Evolutionary conservation across 2,329 filamentous ascomycete genomes (phyloP), one percentile per base, ranked within the genome.

Genomic region (Parastagonospora avenae): DNA sequence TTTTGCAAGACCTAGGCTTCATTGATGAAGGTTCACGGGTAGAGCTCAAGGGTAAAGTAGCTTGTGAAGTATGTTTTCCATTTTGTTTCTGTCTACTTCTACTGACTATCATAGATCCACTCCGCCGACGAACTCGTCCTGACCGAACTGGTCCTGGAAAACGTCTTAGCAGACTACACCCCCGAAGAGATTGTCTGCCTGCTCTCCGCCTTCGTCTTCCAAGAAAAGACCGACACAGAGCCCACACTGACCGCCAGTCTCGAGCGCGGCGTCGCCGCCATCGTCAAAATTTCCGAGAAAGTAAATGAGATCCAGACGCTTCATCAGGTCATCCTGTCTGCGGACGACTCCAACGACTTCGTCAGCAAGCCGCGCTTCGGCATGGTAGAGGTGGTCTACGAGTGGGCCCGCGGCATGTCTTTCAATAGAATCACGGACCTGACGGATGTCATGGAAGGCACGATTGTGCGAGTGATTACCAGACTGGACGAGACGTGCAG

Each of bases 371-470:
- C 92, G 2, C 84, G 93, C 8, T 99, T 99, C 70, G 94, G 93
- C 1, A 83, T 99, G 48, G 92, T 96, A 71, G 94, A 99, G 74
- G 94, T 99, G 0, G 95, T 99, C 30, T 97, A 97, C 72, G 94
- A 99, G 74, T 99, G 94, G 94, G 94, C 94, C 8, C 82, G 91
- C 42, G 94, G 94, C 24, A 97, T 97, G 91, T 93, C 90, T 45
- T 99, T 99, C 81, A 96, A 95, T 76, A 93, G 94, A 59, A 99
- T 99, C 62, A 97, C 93, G 0, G 90, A 93, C 60, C 77, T 99
- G 69, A 99, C 94, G 7, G 93, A 97, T 72, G 92, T 99, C 50
- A 85, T 97, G 66, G 94, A 99, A 75, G 94, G 94, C 1, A 97
- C 94, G 0, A 97, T 99, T 76, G 94, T 99, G 41, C 82, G 94